Conservation (phyloP, 805 yeast genomes). For the Diddensiella santjacobensis region DNA sequence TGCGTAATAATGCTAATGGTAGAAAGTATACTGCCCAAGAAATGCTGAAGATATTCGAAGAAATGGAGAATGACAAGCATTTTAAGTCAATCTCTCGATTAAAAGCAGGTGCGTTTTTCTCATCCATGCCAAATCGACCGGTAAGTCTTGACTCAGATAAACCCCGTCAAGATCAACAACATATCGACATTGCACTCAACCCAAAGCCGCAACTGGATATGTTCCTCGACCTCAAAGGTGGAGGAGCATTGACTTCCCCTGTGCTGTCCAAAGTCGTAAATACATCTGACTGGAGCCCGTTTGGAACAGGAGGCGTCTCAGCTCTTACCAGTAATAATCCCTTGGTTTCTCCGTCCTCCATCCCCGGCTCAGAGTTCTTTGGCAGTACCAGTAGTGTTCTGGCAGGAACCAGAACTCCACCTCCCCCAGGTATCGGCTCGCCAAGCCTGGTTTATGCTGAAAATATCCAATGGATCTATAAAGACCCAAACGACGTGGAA, state of each 20-base stretch:
- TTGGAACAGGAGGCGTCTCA: background rate
- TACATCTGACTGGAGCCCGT: constrained; percentile 7
- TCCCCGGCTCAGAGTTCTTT: constrained; percentile 7
- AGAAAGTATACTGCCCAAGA: constrained; percentile 48
- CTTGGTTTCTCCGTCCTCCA: background rate
- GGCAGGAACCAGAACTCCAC: constrained; percentile 6
- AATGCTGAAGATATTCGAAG: constrained; percentile 50
- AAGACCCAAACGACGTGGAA: constrained; percentile 63
- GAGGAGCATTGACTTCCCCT: background rate
- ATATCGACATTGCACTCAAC: background rate
- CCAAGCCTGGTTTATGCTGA: constrained; percentile 35
- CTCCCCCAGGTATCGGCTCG: constrained; percentile 19
- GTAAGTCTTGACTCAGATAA: background rate
- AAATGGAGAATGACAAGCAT: constrained; percentile 34
- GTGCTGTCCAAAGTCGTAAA: background rate
- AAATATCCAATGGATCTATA: constrained; percentile 62
- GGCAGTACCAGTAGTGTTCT: background rate
- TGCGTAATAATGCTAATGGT: constrained; percentile 37
- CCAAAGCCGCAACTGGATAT: background rate
- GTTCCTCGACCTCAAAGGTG: background rate
- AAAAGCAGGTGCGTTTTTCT: background rate
- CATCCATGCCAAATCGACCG: background rate
- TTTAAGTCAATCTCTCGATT: constrained; percentile 15
- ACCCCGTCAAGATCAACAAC: background rate
- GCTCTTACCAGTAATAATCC: background rate